Evolutionary conservation across 2,329 filamentous ascomycete species (phyloP), one percentile per base, ranked within the genome.

Genomic region (Calonectria henricotiae): DNA sequence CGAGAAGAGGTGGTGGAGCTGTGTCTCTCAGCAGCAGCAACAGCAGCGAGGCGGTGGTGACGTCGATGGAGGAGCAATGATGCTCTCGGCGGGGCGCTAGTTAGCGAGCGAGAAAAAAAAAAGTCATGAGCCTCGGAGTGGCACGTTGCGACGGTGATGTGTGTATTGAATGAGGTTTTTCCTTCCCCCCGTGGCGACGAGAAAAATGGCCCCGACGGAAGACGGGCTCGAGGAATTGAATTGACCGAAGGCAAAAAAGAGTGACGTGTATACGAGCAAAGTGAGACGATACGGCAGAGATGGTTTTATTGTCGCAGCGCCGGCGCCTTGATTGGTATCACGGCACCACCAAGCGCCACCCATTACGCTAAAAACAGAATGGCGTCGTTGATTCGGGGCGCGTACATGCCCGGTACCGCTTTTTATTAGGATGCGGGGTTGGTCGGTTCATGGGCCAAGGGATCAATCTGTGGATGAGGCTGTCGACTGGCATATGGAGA

Each of bases 241-340:
- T 54, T 54, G 63, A 27, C n/a, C 49, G 17, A 32, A 13, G 12
- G 30, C n/a, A 54, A 62, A 35, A 67, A 35, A 67, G 44, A 49
- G 41, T 41, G 54, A 39, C 35, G 51, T 39, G 41, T 27, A 43
- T 27, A 13, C 12, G 46, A 54, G 35, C 5, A 32, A 44, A 65
- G 62, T 49, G 62, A 41, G 39, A 58, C 61, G 51, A 55, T 32
- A 39, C 51, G 51, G 51, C 32, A 39, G 32, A 39, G n/a, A 39
- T 58, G 51, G 23, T 25, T 61, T 61, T 64, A 41, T 64, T 64
- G 47, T 54, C 47, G 62, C 62, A 64, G 35, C 47, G 23, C 46
- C 37, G 47, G 23, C 13, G 46, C 37, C 61, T 39, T 49, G 37
- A 64, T 54, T 64, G 62, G 37, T 35, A 64, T 64, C 62, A 20